Evolutionary conservation across 2,329 filamentous ascomycete species (phyloP), one percentile per base, ranked within the genome.

Genomic region (Incumbomyces delicatus): DNA sequence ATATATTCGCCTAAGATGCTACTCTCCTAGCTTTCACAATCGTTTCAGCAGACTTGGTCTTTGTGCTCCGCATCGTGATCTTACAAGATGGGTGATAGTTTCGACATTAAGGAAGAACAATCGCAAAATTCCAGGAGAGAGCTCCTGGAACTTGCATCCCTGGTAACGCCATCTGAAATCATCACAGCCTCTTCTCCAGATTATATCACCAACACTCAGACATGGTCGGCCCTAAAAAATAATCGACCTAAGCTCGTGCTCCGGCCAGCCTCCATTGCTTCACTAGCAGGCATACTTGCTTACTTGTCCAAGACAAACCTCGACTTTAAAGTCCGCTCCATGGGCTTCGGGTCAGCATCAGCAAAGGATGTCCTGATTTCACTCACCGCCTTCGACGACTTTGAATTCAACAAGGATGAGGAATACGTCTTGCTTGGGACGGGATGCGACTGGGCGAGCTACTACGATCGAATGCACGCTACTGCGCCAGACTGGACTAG

Each of bases 331-430:
- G 58, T 69, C 12, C 61, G 65, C 14, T 61, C 61, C 39, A 61
- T 57, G 1, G 67, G 66, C 1, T 64, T 62, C 22, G 63, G 61
- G 14, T 60, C 58, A 14, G 58, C 61, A 2, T 67, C 64, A 1
- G 61, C 66, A 0, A 53, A 50, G 11, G 64, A 67, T 49, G 63
- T 67, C 3, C 42, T 68, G 6, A 52, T 69, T 30, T 66, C 59
- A 44, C 61, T 64, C 51, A 58, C 59, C 1, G 60, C 57, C 3
- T 69, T 69, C 47, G 58, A 67, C 34, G 49, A 47, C 1, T 68
- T 69, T 47, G 48, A 57, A 11, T 66, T 66, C 44, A 58, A 66
- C 46, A 20, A 46, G 1, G 49, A 57, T 4, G 50, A 57, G 0
- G 60, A 66, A 31, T 59, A 53, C 4, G 58, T 64, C 8, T 59